Evolutionary conservation across 768 basidiomycete genomes (phyloP), one percentile per base, ranked within the genome.

Genomic region (Polyporus arcularius): DNA sequence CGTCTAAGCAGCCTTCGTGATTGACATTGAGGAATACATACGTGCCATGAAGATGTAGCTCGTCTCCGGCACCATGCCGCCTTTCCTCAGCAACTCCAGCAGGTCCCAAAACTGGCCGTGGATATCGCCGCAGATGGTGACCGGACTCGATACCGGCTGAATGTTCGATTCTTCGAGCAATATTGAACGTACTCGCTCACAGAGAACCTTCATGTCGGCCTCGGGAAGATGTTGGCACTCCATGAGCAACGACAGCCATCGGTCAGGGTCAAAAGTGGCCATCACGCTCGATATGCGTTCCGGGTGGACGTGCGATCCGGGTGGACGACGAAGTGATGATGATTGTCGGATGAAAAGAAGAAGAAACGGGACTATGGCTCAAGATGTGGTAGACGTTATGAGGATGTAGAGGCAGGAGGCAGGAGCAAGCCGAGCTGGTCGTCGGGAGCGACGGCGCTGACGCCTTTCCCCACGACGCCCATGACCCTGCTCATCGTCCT

Each of bases 21-120:
- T 6, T 14, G 47, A 56, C 41, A 31, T 53, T 11, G 57, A 58
- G 55, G 70, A 46, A 66, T 63, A 73, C 81, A 73, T 82, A 89
- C 88, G 79, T 85, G 85, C 90, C 94, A 97, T 97, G 75, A 97
- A 97, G 49, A 97, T 92, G 73, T 97, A 97, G 72, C 93, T 96
- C 53, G 85, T 92, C 65, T 88, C 90, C 9, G 94, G 94, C 10
- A 94, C 87, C 63, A 82, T 85, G 7, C 95, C 93, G 1, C 94
- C 94, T 58, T 92, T 88, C 67, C 90, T 78, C 67, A 97, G 78
- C 52, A 99, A 77, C 76, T 99, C 95, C 38, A 96, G 81, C 49
- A 98, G 79, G 71, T 98, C 96, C 89, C 94, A 98, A 75, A 97
- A 97, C 73, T 98, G 96, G 28, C 96, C 96, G 68, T 98, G 96